Evolutionary conservation across 2,329 filamentous ascomycete species (phyloP), one percentile per base, ranked within the genome.

Genomic region (Talaromyces sp.): DNA sequence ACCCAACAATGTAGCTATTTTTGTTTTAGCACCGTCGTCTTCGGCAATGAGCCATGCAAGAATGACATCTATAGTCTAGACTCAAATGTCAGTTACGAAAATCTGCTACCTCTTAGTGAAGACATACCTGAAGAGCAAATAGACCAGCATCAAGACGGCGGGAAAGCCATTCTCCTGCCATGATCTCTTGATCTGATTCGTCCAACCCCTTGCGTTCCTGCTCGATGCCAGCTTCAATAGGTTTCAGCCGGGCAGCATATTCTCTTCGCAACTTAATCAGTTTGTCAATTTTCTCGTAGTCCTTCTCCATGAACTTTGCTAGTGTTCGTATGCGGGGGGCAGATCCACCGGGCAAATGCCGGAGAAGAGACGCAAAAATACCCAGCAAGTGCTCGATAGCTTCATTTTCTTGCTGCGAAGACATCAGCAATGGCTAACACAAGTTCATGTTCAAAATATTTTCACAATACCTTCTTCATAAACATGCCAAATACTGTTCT

Each of bases 291-390:
- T 98, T 98, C 70, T 86, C 92, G 75, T 96, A 97, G 69, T 97
- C 89, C 74, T 92, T 96, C 76, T 99, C 95, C 19, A 97, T 90
- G 72, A 98, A 98, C 74, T 99, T 99, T 57, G 93, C 94, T 3
- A 98, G 84, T 0, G 90, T 86, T 3, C 95, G 87, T 70, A 98
- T 96, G 6, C 95, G 86, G 37, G 89, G 84, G 0, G 91, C 83
- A 1, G 91, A 93, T 37, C 92, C 87, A 16, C 88, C 90, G 0
- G 93, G 93, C 1, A 99, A 78, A 3, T 89, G 84, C 27, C 93
- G 89, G 1, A 99, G 83, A 75, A 99, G 85, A 0, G 90, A 91
- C 0, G 91, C 87, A 68, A 98, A 93, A 10, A 98, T 90, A 9
- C 91, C 89, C 7, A 98, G 82, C 0, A 98, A 80, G 74, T 97